phyloP scores from a whole-genome alignment of 2,329 filamentous ascomycete species.

The Claviceps maximensis region DNA sequence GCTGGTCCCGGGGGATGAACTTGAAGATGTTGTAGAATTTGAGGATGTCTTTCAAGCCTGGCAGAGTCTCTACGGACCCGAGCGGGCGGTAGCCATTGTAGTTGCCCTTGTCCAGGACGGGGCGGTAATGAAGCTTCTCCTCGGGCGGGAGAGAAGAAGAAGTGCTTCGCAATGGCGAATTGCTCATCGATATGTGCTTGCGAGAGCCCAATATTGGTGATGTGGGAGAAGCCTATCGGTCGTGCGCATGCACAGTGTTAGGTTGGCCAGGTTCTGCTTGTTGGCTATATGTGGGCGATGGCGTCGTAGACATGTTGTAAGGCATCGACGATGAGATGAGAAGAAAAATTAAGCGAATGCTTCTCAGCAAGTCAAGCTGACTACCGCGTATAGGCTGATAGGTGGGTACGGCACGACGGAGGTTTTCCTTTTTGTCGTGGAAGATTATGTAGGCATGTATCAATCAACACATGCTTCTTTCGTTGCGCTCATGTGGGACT shows the following conservation, averaged over 20 bases:
- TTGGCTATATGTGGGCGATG: neutral
- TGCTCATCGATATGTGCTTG: conserved; percentile 48
- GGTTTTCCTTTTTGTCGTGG: neutral
- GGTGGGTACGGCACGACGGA: neutral
- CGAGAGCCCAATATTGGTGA: conserved; percentile 47
- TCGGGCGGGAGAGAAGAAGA: conserved; percentile 42
- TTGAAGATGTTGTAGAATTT: conserved; percentile 29
- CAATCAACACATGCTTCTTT: neutral
- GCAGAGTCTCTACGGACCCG: conserved; percentile 22
- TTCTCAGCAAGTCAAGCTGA: neutral
- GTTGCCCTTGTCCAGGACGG: conserved; percentile 35
- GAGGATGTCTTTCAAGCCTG: conserved; percentile 23
- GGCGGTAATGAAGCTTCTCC: conserved; percentile 45
- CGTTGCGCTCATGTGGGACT: neutral
- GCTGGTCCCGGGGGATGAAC: conserved; percentile 21
- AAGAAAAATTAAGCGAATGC: no score
- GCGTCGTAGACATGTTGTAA: neutral
- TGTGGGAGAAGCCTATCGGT: conserved; percentile 42
- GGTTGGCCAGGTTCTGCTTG: neutral
- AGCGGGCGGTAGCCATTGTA: conserved; percentile 44
- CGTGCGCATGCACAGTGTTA: neutral
- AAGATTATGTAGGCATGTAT: neutral
- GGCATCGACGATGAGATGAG: neutral
- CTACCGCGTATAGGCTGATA: neutral
- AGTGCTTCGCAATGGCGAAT: conserved; percentile 45